These are phyloP conservation scores for Penicillium janthinellum DNA, from an alignment of 2,329 filamentous ascomycete genomes.

Conservation along the genomic window DNA sequence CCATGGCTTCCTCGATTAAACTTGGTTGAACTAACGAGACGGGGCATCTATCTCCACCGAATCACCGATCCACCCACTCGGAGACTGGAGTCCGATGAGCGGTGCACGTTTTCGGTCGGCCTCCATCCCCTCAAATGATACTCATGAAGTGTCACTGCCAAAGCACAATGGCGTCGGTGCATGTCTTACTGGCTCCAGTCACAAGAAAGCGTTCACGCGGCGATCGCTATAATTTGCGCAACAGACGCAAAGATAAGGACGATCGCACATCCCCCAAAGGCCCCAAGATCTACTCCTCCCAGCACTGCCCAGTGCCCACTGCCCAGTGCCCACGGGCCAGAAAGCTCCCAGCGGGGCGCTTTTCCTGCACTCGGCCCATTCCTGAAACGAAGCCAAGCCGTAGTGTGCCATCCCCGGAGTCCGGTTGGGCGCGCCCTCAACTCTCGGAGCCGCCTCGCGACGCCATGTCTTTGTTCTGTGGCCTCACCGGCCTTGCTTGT, in stretches of 20 bases:
- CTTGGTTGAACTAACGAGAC: neutral
- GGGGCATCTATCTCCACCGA: neutral
- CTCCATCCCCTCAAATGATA: neutral
- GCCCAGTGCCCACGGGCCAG: neutral
- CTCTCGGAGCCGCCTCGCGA: neutral
- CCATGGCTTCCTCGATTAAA: neutral
- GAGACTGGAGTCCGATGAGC: slow-evolving; percentile 1
- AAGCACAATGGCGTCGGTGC: slow-evolving; percentile 9
- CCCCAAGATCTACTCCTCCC: neutral
- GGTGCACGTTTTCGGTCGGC: slow-evolving; percentile 11
- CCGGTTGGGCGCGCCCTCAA: slow-evolving; percentile 1
- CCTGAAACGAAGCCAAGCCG: slow-evolving; percentile 11
- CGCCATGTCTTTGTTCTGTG: neutral
- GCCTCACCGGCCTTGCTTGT: neutral
- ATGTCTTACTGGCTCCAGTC: slow-evolving; percentile 5
- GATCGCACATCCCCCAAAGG: slow-evolving; percentile 5
- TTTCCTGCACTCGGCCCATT: slow-evolving; percentile 14
- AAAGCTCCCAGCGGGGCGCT: neutral
- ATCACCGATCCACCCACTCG: slow-evolving; percentile 2
- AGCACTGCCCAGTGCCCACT: slow-evolving; percentile 4
- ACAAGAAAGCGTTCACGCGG: neutral
- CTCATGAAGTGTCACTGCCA: neutral
- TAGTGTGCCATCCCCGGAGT: slow-evolving; percentile 1
- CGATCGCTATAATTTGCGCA: slow-evolving; percentile 3
- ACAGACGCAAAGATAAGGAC: slow-evolving; percentile 10